Percentiles rank a stretch among this genome's conserved stretches.
These are phyloP conservation scores for Delonix regia DNA, from an alignment of 306 rosid genomes.

Conservation along the genomic window DNA sequence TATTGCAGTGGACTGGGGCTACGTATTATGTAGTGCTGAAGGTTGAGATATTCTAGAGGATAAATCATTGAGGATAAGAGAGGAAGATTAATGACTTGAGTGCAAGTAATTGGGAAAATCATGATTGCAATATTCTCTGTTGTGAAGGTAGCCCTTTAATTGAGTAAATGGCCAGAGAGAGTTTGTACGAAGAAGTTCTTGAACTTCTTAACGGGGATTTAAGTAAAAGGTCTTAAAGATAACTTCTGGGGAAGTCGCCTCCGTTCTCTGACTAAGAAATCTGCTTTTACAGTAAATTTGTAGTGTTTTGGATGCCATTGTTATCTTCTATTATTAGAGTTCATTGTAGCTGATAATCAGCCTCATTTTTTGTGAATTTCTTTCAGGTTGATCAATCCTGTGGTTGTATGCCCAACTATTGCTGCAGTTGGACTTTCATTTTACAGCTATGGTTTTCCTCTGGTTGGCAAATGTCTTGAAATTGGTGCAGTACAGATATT, in stretches of 20 bases:
- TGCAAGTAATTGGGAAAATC: not conserved
- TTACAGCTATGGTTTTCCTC: slow-evolving; percentile 88
- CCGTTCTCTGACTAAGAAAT: not conserved
- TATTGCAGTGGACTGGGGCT: slow-evolving; percentile 9
- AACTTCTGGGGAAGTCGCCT: slow-evolving; percentile 2
- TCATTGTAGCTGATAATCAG: not conserved
- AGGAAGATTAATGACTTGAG: not conserved
- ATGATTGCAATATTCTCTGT: not conserved
- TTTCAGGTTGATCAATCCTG: slow-evolving; percentile 92
- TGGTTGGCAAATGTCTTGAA: slow-evolving; percentile 90
- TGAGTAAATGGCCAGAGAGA: not conserved
- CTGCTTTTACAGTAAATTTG: not conserved
- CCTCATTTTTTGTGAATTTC: slow-evolving; percentile 5
- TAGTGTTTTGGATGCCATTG: not conserved
- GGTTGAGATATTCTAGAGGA: slow-evolving; percentile 22
- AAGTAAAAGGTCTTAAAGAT: not conserved
- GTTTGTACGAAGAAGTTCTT: not conserved
- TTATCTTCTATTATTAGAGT: not conserved
- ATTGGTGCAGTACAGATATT: slow-evolving; percentile 91
- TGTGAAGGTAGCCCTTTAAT: not conserved
- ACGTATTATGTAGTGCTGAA: slow-evolving; percentile 16
- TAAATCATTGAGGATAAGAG: not conserved
- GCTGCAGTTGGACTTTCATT: slow-evolving; percentile 99
- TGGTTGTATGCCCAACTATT: slow-evolving; percentile 90
- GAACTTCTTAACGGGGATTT: not conserved